Percentiles rank a stretch among this genome's conserved stretches.
Conservation (phyloP, 148 eudicot genomes). For the Nyssa sinensis region DNA sequence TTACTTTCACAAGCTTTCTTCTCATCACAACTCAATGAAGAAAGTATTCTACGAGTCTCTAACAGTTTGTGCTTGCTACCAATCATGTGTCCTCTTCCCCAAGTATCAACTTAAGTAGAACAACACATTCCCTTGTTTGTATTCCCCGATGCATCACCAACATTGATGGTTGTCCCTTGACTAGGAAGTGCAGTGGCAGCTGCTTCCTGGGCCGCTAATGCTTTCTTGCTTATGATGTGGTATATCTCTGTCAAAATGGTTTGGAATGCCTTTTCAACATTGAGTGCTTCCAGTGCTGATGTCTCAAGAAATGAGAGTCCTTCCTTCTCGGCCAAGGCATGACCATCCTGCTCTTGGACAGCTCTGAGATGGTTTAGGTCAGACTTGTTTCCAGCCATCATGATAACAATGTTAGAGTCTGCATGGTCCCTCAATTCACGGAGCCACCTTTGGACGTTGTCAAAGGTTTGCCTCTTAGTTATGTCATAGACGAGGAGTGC, state of each 20-base stretch:
- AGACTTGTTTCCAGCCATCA: conserved; percentile 51
- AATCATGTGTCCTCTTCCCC: conserved; percentile 7
- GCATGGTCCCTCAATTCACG: conserved; percentile 47
- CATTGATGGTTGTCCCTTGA: conserved; percentile 41
- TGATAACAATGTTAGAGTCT: conserved; percentile 44
- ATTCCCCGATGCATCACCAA: conserved; percentile 32
- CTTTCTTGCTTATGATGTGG: conserved; percentile 44
- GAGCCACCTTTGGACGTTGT: conserved; percentile 42
- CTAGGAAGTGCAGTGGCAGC: conserved; percentile 30
- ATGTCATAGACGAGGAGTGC: conserved; percentile 45
- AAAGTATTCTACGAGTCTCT: neutral
- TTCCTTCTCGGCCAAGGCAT: conserved; percentile 36
- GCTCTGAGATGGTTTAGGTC: conserved; percentile 43
- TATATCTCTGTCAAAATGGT: conserved; percentile 39
- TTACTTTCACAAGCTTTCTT: conserved; percentile 8
- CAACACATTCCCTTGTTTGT: conserved; percentile 30
- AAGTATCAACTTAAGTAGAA: conserved; percentile 28
- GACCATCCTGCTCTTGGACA: conserved; percentile 37
- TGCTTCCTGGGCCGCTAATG: conserved; percentile 48
- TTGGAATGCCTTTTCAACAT: conserved; percentile 45
- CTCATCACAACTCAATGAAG: neutral
- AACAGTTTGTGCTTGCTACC: conserved; percentile 7
- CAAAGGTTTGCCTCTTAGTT: conserved; percentile 42
- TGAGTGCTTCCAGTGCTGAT: conserved; percentile 42
- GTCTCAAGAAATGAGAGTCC: conserved; percentile 46